A percentile compares a stretch with the other conserved stretches of the same genome.
Evolutionary conservation across 1,139 yeast species (phyloP).

Genomic region (Scheffersomyces cryptocercus): DNA sequence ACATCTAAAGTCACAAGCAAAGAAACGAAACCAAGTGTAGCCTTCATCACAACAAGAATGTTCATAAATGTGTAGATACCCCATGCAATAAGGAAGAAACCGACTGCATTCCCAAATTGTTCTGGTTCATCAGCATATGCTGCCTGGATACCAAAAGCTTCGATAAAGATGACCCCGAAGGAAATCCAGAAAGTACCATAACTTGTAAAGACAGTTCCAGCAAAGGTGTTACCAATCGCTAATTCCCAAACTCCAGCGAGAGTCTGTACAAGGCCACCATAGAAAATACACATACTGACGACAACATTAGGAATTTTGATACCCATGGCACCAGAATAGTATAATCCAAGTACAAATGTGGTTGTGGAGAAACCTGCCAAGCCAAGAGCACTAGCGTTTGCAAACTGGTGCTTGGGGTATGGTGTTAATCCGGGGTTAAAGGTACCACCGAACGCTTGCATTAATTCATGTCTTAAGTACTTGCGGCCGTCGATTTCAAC

Average conservation of each 20-base stretch:
- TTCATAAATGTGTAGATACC: slow-evolving; percentile 43
- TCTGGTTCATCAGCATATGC: slow-evolving; percentile 25
- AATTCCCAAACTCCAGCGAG: slow-evolving; percentile 58
- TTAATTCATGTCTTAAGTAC: slow-evolving; percentile 31
- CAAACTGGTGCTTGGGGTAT: slow-evolving; percentile 36
- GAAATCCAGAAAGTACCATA: slow-evolving; percentile 42
- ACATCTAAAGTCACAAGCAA: slow-evolving; percentile 38
- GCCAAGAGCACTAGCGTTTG: slow-evolving; percentile 62
- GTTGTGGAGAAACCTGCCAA: slow-evolving; percentile 49
- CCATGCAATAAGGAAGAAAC: slow-evolving; percentile 48
- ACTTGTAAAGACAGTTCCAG: slow-evolving; percentile 35
- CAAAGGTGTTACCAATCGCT: slow-evolving; percentile 34
- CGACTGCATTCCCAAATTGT: slow-evolving; percentile 37
- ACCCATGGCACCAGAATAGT: slow-evolving; percentile 54
- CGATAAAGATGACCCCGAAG: slow-evolving; percentile 35
- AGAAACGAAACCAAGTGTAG: slow-evolving; percentile 41
- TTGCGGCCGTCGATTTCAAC: slow-evolving; percentile 32
- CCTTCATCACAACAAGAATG: slow-evolving; percentile 40
- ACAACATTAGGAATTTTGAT: slow-evolving; percentile 51
- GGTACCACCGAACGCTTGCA: slow-evolving; percentile 40
- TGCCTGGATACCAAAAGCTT: slow-evolving; percentile 31
- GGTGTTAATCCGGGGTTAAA: slow-evolving; percentile 36
- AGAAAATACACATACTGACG: slow-evolving; percentile 46
- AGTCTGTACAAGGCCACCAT: slow-evolving; percentile 50
- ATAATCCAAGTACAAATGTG: slow-evolving; percentile 48